A percentile compares a stretch with the other conserved stretches of the same genome.
These are phyloP conservation scores for Curvularia sp. DNA, from an alignment of 2,329 filamentous ascomycete species.

Conservation along the genomic window DNA sequence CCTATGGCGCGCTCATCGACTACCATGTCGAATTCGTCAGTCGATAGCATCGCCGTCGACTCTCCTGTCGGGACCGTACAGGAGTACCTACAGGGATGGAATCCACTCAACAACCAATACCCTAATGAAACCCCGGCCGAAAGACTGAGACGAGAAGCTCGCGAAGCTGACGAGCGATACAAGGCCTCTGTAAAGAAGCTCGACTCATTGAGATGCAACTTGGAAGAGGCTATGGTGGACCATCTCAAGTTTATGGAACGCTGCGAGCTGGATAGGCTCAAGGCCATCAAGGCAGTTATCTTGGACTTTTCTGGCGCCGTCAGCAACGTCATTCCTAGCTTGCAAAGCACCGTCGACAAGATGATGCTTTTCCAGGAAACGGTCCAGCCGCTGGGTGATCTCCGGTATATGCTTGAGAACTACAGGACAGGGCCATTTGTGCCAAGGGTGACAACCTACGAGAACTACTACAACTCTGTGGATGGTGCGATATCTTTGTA, in stretches of 20 bases:
- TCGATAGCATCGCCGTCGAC: slow-evolving; percentile 65
- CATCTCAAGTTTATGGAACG: slow-evolving; percentile 96
- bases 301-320: slow-evolving; percentile 97
- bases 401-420: slow-evolving; percentile 94
- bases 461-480: slow-evolving; percentile 99
- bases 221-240: slow-evolving; percentile 94
- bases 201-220: slow-evolving; percentile 86
- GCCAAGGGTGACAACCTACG: slow-evolving; percentile 89
- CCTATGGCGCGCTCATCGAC: slow-evolving; percentile 77
- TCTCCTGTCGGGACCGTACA: slow-evolving; percentile 85
- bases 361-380: slow-evolving; percentile 99
- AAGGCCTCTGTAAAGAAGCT: slow-evolving; percentile 85
- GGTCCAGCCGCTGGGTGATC: slow-evolving; percentile 88
- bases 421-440: slow-evolving; percentile 94
- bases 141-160: slow-evolving; percentile 84
- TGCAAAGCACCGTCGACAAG: slow-evolving; percentile 95
- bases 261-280: slow-evolving; percentile 93
- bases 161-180: slow-evolving; percentile 92
- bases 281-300: slow-evolving; percentile 97
- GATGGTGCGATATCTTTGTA: slow-evolving; percentile 63
- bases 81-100: slow-evolving; percentile 92
- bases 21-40: slow-evolving; percentile 57
- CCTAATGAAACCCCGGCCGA: slow-evolving; percentile 94
- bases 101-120: slow-evolving; percentile 84
- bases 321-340: slow-evolving; percentile 94